Evolutionary conservation across 1,139 yeast species (phyloP).

Genomic region (Taiozyma sp.): DNA sequence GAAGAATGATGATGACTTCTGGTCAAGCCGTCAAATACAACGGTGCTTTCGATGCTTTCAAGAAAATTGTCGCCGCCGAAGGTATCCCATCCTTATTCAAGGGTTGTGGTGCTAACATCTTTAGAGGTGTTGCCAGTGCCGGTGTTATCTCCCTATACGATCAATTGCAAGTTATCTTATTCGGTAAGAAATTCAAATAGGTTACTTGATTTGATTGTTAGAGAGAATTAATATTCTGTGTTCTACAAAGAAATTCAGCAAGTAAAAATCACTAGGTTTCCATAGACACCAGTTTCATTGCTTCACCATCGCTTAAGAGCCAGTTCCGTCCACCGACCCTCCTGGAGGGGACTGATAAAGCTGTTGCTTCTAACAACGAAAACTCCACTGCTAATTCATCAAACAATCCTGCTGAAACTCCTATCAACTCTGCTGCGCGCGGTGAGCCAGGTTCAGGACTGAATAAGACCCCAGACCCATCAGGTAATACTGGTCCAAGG

Average conservation of each 20-base stretch:
- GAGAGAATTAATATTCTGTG: constrained; percentile 9
- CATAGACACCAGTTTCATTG: too few species aligned
- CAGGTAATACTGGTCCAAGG: too few species aligned
- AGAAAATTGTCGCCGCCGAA: constrained; percentile 66
- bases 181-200: constrained; percentile 67
- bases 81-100: constrained; percentile 71
- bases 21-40: constrained; percentile 76
- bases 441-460: too few species aligned
- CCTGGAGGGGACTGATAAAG: too few species aligned
- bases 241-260: constrained; percentile 9
- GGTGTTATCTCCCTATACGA: constrained; percentile 81
- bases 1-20: constrained; percentile 88
- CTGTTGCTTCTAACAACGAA: too few species aligned
- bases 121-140: constrained; percentile 87
- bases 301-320: too few species aligned
- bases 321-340: too few species aligned
- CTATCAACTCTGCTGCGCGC: too few species aligned
- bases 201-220: constrained; percentile 7
- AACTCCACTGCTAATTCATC: too few species aligned
- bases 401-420: too few species aligned
- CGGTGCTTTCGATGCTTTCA: constrained; percentile 73
- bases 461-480: too few species aligned
- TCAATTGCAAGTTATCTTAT: constrained; percentile 67
- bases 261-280: too few species aligned
- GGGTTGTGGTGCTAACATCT: constrained; percentile 86